Percentiles rank a stretch among this genome's conserved stretches.
Conservation (phyloP, 2,329 filamentous ascomycete species). For the Colletotrichum sp. region DNA sequence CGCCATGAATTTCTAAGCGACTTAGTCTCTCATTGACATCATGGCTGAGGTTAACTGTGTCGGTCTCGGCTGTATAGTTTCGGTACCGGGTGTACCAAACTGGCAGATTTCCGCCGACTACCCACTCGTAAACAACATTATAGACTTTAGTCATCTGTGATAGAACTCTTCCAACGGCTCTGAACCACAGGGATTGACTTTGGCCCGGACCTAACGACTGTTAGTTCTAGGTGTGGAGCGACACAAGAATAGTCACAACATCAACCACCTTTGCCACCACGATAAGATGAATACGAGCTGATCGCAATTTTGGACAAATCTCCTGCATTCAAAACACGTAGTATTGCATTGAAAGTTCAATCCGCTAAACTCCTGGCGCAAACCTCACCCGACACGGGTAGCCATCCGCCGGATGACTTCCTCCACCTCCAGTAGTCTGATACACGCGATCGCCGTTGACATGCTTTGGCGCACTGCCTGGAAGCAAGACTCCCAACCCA, state of each 20-base stretch:
- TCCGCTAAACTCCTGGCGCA: background rate
- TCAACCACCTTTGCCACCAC: background rate
- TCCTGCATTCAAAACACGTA: background rate
- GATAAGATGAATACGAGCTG: background rate
- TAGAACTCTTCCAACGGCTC: background rate
- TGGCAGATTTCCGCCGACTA: background rate
- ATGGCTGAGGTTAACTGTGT: background rate
- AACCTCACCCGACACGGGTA: background rate
- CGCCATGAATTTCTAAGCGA: background rate
- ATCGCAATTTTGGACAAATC: rapidly evolving
- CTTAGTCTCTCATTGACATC: background rate
- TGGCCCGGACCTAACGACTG: background rate
- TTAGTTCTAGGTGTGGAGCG: background rate
- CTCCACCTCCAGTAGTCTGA: background rate
- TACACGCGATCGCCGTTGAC: conserved; percentile 3
- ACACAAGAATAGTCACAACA: background rate
- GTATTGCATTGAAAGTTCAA: background rate
- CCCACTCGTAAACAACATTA: background rate
- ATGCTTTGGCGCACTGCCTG: background rate
- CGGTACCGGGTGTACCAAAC: background rate
- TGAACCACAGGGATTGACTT: background rate
- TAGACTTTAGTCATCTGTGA: background rate
- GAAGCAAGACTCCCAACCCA: background rate
- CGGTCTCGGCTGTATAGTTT: background rate
- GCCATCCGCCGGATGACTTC: background rate